phyloP scores from a whole-genome alignment of 371 early-diverging fungal species.

The Haplosporangium sp. region DNA sequence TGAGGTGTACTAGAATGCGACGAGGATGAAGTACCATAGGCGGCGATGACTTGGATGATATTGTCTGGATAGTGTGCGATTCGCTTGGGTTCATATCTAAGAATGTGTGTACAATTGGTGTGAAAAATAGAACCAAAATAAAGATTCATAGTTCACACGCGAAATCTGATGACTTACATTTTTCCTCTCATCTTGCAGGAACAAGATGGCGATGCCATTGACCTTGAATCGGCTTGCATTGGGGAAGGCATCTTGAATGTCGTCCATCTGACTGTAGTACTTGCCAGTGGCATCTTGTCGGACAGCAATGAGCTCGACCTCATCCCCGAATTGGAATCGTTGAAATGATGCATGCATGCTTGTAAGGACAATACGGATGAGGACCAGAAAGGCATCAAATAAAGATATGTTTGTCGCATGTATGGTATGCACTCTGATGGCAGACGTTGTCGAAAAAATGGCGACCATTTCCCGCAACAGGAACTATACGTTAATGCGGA shows the following conservation, averaged over 20 bases:
- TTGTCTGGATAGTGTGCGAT: slow-evolving; percentile 8
- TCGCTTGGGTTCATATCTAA: too few relatives aligned
- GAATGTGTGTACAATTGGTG: too few relatives aligned
- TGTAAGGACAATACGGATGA: too few relatives aligned
- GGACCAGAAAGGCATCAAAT: too few relatives aligned
- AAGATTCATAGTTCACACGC: neutral
- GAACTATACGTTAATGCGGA: too few relatives aligned
- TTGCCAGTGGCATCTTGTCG: neutral
- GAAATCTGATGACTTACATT: neutral
- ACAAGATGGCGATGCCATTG: neutral
- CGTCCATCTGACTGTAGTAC: slow-evolving; percentile 8
- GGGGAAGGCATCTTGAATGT: slow-evolving; percentile 7
- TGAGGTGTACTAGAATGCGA: neutral
- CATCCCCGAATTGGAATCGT: slow-evolving; percentile 1
- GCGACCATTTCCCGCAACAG: too few relatives aligned
- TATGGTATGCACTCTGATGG: too few relatives aligned
- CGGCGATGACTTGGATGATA: slow-evolving; percentile 9
- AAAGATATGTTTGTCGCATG: too few relatives aligned
- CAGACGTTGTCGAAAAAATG: too few relatives aligned
- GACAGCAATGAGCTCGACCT: neutral
- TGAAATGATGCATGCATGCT: neutral
- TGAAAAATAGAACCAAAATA: too few relatives aligned
- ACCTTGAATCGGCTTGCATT: neutral
- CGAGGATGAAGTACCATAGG: neutral
- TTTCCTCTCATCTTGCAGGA: neutral